phyloP scores from a whole-genome alignment of 2,329 filamentous ascomycete genomes.

The Exophiala calicioides region DNA sequence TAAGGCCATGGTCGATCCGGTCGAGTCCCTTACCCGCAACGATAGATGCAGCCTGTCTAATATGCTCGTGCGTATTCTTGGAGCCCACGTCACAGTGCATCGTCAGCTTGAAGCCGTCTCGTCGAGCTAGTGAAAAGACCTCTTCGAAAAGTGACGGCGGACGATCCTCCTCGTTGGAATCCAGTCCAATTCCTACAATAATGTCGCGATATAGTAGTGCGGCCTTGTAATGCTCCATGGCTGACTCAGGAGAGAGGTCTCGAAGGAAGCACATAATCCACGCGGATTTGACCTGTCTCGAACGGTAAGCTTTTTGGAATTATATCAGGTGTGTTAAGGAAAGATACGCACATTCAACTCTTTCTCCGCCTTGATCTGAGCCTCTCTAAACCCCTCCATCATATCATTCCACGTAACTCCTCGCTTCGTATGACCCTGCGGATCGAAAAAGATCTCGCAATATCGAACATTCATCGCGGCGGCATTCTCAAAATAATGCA shows the following conservation, averaged over 20 bases:
- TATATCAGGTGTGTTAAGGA: no score
- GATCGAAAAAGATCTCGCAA: no score
- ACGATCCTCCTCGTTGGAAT: constrained; percentile 49
- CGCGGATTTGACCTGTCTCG: constrained; percentile 15
- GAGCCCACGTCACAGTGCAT: constrained; percentile 55
- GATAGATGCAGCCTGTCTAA: constrained; percentile 41
- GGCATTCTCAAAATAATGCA: no score
- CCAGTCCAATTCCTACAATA: constrained; percentile 43
- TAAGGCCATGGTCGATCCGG: constrained; percentile 47
- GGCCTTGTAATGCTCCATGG: constrained; percentile 41
- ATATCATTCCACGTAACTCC: no score
- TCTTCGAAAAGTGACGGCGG: constrained; percentile 50
- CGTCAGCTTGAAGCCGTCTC: constrained; percentile 48
- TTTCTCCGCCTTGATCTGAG: no score
- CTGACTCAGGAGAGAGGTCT: constrained; percentile 43
- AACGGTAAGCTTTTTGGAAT: no score
- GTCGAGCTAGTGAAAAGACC: constrained; percentile 40
- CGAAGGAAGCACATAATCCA: constrained; percentile 50
- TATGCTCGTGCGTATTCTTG: constrained; percentile 49
- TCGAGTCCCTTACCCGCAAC: constrained; percentile 28
- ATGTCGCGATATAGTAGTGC: constrained; percentile 38
- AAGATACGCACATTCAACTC: no score
- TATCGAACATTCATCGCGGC: no score
- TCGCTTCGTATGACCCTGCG: no score
- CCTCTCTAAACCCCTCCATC: no score